Percentiles rank a stretch among this genome's conserved stretches.
These are phyloP conservation scores for Podospora fimiseda DNA, from an alignment of 495 filamentous ascomycete genomes.

Conservation along the genomic window DNA sequence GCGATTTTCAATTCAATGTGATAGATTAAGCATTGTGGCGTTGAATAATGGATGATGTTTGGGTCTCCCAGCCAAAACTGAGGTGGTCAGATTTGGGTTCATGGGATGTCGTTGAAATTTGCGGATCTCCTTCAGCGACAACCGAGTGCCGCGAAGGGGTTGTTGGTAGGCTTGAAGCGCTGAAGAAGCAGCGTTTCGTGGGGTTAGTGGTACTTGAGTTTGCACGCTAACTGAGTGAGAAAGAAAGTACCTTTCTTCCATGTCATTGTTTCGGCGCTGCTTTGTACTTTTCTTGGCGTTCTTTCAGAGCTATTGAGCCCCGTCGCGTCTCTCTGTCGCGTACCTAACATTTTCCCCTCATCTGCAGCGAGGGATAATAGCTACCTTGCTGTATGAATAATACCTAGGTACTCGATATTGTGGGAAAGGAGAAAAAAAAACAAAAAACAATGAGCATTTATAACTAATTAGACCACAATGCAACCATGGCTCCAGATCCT, in stretches of 20 bases:
- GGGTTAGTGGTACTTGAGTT: conserved; percentile 3
- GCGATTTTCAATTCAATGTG: conserved; percentile 23
- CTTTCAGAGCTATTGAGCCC: conserved; percentile 1
- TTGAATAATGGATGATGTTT: conserved; percentile 24
- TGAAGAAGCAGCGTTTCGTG: background rate
- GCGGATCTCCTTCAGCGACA: conserved; percentile 14
- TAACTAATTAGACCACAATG: conserved; percentile 23
- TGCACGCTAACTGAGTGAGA: background rate
- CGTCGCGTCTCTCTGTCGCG: conserved; percentile 17
- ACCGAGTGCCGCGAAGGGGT: background rate
- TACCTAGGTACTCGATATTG: too few relatives aligned
- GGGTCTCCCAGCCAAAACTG: conserved; percentile 3
- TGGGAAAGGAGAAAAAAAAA: background rate
- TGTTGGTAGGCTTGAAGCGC: background rate
- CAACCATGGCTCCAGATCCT: conserved; percentile 38
- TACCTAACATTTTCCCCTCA: conserved; percentile 15
- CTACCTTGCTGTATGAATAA: too few relatives aligned
- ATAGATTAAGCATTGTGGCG: conserved; percentile 34
- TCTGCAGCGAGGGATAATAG: background rate
- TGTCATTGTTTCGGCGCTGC: background rate
- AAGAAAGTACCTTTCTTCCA: conserved; percentile 2
- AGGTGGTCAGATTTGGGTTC: conserved; percentile 20
- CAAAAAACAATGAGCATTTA: conserved; percentile 5
- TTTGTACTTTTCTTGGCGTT: conserved; percentile 8
- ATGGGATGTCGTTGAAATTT: conserved; percentile 23